Evolutionary conservation across 345 rosid species (phyloP), one percentile per base, ranked within the genome.

Genomic region (Syzygium oleosum): DNA sequence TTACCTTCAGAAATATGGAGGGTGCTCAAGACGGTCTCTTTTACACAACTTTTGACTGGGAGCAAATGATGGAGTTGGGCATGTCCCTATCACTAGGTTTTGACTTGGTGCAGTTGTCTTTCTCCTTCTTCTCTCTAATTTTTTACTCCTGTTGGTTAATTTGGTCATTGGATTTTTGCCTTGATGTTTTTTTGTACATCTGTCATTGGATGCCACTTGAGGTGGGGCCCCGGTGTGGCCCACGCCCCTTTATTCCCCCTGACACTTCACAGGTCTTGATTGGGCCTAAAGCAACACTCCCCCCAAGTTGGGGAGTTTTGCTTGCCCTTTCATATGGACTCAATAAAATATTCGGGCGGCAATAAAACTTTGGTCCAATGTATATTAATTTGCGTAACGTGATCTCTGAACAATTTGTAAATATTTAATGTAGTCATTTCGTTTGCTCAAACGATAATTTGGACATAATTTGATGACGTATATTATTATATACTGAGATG

Each of bases 321-420:
- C 79, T 68, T 61, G 73, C 73, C 73, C 73, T 5, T 61, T n/a
- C 73, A 14, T 61, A n/a, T n/a, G 73, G 68, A n/a, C 73, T 61
- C 73, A 14, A 61, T 61, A 5, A n/a, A 0, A 61, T 8, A 61
- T 6, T 41, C 5, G 7, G 1, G 73, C 2, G 19, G 13, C 13
- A 5, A n/a, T 13, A 13, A 13, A 29, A n/a, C 14, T 1, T 13
- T 1, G 2, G 17, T 15, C 1, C 3, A n/a, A 2, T n/a, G 9
- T 61, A 9, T 14, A 5, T 12, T 2, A 61, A 13, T n/a, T 61
- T 2, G 0, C 0, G 12, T 12, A n/a, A 61, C 13, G 25, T 12
- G 2, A 1, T 3, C 0, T 56, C 2, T 56, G 12, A 56, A 10
- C 0, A 22, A 56, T 56, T 23, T 0, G 23, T 58, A 58, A 23